Base-by-base conservation (phyloP, 1,284 basidiomycete genomes). In the Melampsora larici-populina region DNA sequence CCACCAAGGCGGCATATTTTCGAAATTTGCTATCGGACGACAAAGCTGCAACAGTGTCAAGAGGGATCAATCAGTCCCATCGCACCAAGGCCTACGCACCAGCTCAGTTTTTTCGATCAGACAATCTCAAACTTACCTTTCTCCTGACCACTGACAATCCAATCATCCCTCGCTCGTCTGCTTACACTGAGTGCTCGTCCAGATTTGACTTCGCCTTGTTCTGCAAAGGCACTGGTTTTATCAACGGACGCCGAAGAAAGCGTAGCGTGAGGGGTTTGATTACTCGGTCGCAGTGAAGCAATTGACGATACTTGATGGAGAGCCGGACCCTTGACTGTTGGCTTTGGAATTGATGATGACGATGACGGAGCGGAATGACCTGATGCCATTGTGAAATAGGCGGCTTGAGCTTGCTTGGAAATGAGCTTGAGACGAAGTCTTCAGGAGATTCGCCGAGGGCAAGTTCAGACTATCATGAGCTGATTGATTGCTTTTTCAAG, bases 1-100 rank as follows among this genome's bases (percentile, higher is more conserved):
- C 97, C 71, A 99, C 91, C 81, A 93, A 90, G 72, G 90, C 89
- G 0, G 90, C 88, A 85, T 95, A 98, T 85, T 97, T 97, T 87
- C 93, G 94, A 86, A 91, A 99, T 84, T 95, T 95, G n/a, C 92
- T 90, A 85, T 99, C 96, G 24, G 80, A 79, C 40, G 81, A 80
- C 48, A 84, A 79, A 2, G 82, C 80, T 80, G 58, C 15, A 24
- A 58, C 21, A 58, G 55, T 24, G 29, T 3, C 9, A n/a, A 58
- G 21, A 58, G 1, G 9, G 55, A 58, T 58, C 55, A 58, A 29
- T 58, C 21, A 58, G 55, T 29, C 17, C 15, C 21, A 24, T 2
- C 21, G n/a, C 29, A 24, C 9, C 24, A 21, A 64, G 63, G 13
- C 55, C 24, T 24, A 9, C 0, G 55, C 55, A 24, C 8, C 0